phyloP scores from a whole-genome alignment of 148 eudicot genomes.

The Amaranthus cruentus region DNA sequence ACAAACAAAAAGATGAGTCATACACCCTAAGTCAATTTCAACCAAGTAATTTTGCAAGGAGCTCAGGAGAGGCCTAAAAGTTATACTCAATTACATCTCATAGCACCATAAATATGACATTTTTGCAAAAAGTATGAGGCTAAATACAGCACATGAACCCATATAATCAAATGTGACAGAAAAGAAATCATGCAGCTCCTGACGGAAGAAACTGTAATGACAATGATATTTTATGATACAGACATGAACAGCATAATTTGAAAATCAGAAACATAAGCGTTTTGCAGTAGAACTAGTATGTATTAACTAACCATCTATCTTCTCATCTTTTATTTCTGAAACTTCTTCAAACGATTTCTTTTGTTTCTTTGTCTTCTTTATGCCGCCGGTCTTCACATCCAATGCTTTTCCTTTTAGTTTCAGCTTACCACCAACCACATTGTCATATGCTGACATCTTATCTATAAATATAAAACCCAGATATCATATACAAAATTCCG shows the following conservation, averaged over 20 bases:
- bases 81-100: not conserved
- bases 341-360: slow-evolving; percentile 46
- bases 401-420: slow-evolving; percentile 87
- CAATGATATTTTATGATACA: not conserved
- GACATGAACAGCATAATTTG: not conserved
- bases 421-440: slow-evolving; percentile 81
- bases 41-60: not conserved
- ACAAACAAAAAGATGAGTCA: not conserved
- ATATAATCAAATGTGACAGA: not conserved
- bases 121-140: not conserved
- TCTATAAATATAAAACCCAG: slow-evolving; percentile 22
- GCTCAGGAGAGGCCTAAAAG: not conserved
- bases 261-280: slow-evolving; percentile 2
- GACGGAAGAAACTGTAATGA: not conserved
- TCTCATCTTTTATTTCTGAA: slow-evolving; percentile 35
- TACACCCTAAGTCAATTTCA: not conserved
- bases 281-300: not conserved
- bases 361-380: slow-evolving; percentile 81
- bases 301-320: slow-evolving; percentile 44
- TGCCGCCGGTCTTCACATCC: slow-evolving; percentile 65
- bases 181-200: not conserved
- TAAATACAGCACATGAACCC: not conserved
- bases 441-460: slow-evolving; percentile 69
- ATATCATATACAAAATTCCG: slow-evolving; percentile 3
- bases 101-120: not conserved